These are phyloP conservation scores for Chytriomyces sp. DNA, from an alignment of 192 early-diverging fungal species.

Conservation along the genomic window DNA sequence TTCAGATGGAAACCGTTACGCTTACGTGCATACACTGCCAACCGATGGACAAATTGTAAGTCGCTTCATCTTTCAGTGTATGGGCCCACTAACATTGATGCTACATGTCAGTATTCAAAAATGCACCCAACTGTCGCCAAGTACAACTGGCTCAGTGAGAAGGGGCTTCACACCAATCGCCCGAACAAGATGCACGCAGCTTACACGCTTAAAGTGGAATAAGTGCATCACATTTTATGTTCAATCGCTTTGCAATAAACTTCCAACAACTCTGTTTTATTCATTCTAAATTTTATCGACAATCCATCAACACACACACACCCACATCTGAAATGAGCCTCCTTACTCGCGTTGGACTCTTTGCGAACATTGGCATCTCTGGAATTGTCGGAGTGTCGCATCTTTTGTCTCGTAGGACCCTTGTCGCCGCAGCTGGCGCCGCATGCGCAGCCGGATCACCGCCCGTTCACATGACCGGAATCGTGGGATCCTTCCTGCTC, in stretches of 20 bases:
- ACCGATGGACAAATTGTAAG: conserved; percentile 21
- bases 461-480: not conserved
- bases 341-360: not conserved
- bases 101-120: conserved; percentile 2
- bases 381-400: not conserved
- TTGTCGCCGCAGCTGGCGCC: not conserved
- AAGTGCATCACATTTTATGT: not conserved
- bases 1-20: conserved; percentile 43
- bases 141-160: conserved; percentile 32
- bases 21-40: conserved; percentile 22
- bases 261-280: too few relatives aligned
- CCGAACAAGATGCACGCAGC: conserved; percentile 26
- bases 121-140: conserved; percentile 35
- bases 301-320: not conserved
- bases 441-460: not conserved
- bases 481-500: not conserved
- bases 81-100: not conserved
- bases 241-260: too few relatives aligned
- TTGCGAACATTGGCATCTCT: not conserved
- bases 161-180: conserved; percentile 22
- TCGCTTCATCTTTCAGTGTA: not conserved
- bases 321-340: not conserved
- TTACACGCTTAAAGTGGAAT: conserved; percentile 15
- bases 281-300: too few relatives aligned
- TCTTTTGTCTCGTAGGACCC: not conserved